Evolutionary conservation across 164 flowering plant species (phyloP), one percentile per base, ranked within the genome.

Genomic region (Chimonanthus salicifolius): DNA sequence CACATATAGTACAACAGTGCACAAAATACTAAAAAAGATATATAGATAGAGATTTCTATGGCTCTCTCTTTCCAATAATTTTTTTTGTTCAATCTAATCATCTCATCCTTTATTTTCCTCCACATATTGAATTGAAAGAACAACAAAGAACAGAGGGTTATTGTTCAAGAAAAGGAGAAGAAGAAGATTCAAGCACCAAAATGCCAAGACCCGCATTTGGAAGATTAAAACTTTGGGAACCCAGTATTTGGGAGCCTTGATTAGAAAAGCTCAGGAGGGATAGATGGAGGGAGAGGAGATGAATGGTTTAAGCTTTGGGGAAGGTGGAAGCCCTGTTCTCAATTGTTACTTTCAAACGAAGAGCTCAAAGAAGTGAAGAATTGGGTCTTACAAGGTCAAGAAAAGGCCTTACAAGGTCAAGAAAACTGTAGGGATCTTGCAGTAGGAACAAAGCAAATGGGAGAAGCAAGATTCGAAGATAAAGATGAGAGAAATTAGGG

Each of bases 351-450:
- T 10, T 64, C 60, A 20, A 77, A 72, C 67, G 72, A 68, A 71
- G 47, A 69, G 48, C 10, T 11, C 9, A 2, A 62, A 6, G 16
- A 8, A 44, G 64, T 0, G 48, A 21, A 18, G 33, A 1, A 4
- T 2, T 45, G 83, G 91, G 89, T 87, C 95, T 90, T 90, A 85
- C 91, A 86, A 90, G 92, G 88, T 85, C 92, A 88, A 90, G 91
- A 88, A 88, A 87, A 86, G 90, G 92, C 82, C 92, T 90, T 88
- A 88, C 95, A 90, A 88, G 92, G 95, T 88, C 92, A 90, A 90
- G 92, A 90, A 89, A 74, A 81, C 58, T 43, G 33, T 33, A 69
- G 63, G 44, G 54, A 54, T 33, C 33, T 33, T 33, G 33, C 33
- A 33, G 33, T 33, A 33, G 33, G 33, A 33, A 33, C 33, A 33